These are phyloP conservation scores for Lophiostoma macrostomum DNA, from an alignment of 495 filamentous ascomycete genomes.

Conservation along the genomic window DNA sequence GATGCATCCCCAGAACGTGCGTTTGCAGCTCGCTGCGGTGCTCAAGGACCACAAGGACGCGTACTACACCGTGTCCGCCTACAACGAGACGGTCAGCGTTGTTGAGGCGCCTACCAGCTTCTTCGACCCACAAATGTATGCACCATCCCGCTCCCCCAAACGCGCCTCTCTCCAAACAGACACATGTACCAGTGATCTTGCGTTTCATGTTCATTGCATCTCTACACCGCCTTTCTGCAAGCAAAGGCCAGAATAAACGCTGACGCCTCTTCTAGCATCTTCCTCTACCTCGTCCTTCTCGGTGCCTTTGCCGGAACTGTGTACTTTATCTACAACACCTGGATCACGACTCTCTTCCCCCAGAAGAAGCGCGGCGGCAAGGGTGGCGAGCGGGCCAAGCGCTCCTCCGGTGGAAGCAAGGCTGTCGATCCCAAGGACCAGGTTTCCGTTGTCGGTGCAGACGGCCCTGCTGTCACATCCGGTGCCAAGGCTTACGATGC, in stretches of 20 bases:
- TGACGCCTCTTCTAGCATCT: constrained; percentile 56
- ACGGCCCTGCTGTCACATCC: constrained; percentile 66
- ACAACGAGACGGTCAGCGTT: constrained; percentile 83
- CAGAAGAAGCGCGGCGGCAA: constrained; percentile 73
- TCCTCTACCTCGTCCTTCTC: constrained; percentile 92
- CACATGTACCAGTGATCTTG: too few species aligned
- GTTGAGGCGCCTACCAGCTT: constrained; percentile 90
- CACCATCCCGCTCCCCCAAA: constrained; percentile 13
- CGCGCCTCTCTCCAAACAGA: background rate
- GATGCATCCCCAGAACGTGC: constrained; percentile 87
- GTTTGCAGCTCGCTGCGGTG: constrained; percentile 73
- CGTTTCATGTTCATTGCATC: too few species aligned
- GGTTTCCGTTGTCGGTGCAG: constrained; percentile 61
- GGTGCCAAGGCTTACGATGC: constrained; percentile 79
- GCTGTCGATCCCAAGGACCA: constrained; percentile 60
- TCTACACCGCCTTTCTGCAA: constrained; percentile 10
- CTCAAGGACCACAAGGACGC: constrained; percentile 60
- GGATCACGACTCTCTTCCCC: constrained; percentile 94
- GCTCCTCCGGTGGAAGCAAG: constrained; percentile 57
- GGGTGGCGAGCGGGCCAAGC: constrained; percentile 57
- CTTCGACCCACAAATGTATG: constrained; percentile 95
- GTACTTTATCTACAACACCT: constrained; percentile 98
- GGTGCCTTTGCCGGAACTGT: constrained; percentile 70
- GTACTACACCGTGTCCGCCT: constrained; percentile 73
- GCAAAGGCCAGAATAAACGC: too few species aligned